Evolutionary conservation across 208 protist genomes (phyloP).

Genomic region (Acanthamoeba healyi): DNA sequence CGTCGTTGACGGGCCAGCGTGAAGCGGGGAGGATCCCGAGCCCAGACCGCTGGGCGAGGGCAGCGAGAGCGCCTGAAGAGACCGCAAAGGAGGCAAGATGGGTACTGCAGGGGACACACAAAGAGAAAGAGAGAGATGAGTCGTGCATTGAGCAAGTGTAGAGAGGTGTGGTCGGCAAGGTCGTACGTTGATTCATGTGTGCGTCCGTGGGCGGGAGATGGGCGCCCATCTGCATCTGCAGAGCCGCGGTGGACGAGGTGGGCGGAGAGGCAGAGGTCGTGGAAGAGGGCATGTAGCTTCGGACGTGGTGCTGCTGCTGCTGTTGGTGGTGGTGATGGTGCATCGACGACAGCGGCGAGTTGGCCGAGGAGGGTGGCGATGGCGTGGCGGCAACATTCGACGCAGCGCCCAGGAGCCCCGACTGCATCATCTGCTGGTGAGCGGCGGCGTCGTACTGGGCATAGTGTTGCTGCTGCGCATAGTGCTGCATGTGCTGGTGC

Average conservation of each 20-base stretch:
- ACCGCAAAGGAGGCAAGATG: slow-evolving; percentile 15
- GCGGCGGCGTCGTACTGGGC: neutral
- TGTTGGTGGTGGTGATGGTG: neutral
- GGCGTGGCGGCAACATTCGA: neutral
- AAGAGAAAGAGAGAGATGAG: no score
- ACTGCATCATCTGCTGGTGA: neutral
- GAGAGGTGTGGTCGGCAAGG: neutral
- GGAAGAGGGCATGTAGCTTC: neutral
- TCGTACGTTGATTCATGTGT: neutral
- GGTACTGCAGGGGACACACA: neutral
- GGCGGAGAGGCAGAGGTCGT: neutral
- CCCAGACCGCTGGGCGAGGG: neutral
- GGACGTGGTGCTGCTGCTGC: neutral
- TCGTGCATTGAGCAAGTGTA: no score
- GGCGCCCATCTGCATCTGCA: slow-evolving; percentile 56
- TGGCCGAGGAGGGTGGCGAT: slow-evolving; percentile 28
- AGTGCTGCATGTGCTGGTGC: neutral
- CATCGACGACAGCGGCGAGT: neutral
- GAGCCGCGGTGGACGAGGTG: neutral
- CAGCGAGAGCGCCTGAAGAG: neutral
- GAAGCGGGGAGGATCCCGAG: neutral
- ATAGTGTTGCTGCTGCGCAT: neutral
- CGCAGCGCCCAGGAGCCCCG: neutral
- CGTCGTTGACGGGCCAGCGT: no score
- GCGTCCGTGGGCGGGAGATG: neutral